A percentile compares a stretch with the other conserved stretches of the same genome.
Conservation (phyloP, 345 rosid species). For the Ceriops zippeliana region DNA sequence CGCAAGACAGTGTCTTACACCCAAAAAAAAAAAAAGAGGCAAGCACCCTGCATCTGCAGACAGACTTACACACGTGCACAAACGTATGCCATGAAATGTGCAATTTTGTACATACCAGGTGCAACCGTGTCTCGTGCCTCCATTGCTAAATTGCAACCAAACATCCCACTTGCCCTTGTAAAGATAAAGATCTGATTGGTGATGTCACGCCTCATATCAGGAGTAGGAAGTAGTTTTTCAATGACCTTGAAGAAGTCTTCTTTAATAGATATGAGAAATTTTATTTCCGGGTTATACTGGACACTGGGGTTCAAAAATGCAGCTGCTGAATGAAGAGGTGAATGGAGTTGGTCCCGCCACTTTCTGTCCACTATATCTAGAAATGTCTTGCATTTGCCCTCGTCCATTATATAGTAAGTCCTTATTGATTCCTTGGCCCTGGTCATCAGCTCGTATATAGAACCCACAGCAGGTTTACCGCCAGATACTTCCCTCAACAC, state of each 20-base stretch:
- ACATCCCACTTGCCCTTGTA: slow-evolving; percentile 74
- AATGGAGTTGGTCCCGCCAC: slow-evolving; percentile 79
- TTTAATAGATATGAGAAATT: slow-evolving; percentile 63
- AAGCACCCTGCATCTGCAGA: neutral
- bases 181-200: slow-evolving; percentile 70
- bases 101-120: slow-evolving; percentile 48
- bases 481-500: slow-evolving; percentile 81
- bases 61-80: neutral
- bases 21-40: too few species aligned
- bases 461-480: slow-evolving; percentile 74
- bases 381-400: slow-evolving; percentile 71
- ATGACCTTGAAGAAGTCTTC: slow-evolving; percentile 79
- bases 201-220: slow-evolving; percentile 79
- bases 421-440: slow-evolving; percentile 77
- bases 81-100: neutral
- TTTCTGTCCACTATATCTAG: slow-evolving; percentile 70
- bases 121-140: slow-evolving; percentile 73
- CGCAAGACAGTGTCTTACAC: too few species aligned
- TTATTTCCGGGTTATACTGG: slow-evolving; percentile 78
- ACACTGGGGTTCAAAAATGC: slow-evolving; percentile 80
- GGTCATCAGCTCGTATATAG: slow-evolving; percentile 78
- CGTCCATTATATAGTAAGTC: slow-evolving; percentile 88
- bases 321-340: slow-evolving; percentile 82
- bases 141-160: slow-evolving; percentile 75
- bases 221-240: slow-evolving; percentile 82